Conservation (phyloP, 129 eudicot species). For the Erigeron canadensis region DNA sequence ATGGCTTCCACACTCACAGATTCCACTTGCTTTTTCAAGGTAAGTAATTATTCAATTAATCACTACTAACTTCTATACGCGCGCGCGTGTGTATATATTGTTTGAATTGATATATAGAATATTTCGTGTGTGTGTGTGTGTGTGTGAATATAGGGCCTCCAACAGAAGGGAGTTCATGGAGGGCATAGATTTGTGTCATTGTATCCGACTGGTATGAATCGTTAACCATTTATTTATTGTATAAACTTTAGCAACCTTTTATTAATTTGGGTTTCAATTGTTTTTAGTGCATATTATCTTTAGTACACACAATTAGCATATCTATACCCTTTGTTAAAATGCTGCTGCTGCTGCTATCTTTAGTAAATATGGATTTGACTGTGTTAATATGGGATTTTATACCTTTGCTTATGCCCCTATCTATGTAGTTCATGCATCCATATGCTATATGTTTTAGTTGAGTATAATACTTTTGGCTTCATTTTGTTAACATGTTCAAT, state of each 20-base stretch:
- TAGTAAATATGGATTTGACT: too few species aligned
- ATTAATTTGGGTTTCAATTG: not conserved
- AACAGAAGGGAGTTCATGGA: conserved; percentile 38
- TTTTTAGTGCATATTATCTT: not conserved
- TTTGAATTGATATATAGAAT: not conserved
- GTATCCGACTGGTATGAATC: conserved; percentile 43
- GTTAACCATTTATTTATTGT: conserved; percentile 19
- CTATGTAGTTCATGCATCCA: conserved; percentile 1
- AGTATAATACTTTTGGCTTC: conserved; percentile 6
- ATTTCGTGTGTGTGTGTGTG: not conserved
- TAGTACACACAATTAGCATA: not conserved
- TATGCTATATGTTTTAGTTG: not conserved
- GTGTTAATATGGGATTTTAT: not conserved
- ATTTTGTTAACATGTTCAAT: not conserved
- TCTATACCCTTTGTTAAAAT: not conserved
- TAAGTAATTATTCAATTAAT: not conserved
- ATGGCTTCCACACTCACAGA: conserved; percentile 54
- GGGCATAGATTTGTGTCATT: conserved; percentile 39
- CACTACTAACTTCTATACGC: too few species aligned
- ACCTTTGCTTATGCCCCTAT: not conserved
- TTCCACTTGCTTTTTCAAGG: conserved; percentile 47
- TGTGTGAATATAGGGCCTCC: conserved; percentile 45
- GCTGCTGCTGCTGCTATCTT: not conserved
- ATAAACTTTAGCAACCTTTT: not conserved
- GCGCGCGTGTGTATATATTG: too few species aligned